Evolutionary conservation across 2,329 filamentous ascomycete genomes (phyloP), one percentile per base, ranked within the genome.

Genomic region (Cladosporium sp.): DNA sequence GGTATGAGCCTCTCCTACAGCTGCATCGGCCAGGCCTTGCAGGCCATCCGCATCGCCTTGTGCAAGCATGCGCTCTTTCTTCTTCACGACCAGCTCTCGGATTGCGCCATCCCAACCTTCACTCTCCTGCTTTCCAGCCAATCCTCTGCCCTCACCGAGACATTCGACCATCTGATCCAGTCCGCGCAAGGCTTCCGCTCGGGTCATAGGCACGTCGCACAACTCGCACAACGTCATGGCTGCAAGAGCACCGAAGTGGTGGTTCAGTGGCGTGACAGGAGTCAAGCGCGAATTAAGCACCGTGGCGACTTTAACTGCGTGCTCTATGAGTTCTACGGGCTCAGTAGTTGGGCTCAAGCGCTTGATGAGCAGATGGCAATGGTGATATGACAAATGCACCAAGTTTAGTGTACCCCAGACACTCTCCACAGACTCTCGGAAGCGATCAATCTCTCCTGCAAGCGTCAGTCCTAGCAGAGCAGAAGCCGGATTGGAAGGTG

Each of bases 341-440:
- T 82, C 81, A 1, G 81, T 77, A 11, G 78, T 78, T 1, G 83
- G 80, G 38, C 81, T 82, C 56, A 86, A 76, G 2, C 89, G 78
- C 54, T 85, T 84, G 9, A 84, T 79, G 17, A 90, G 76, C 8
- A 90, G 78, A 61, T 85, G 84, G 64, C 84, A 80, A 70, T 90
- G 86, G 82, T 88, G 89, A 72, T 88, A 90, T 17, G 82, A 82
- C 22, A 90, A 77, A 64, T 88, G 84, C 2, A 90, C 77, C 34
- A 87, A 79, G 20, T 83, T 83, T 25, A 86, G 75, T 43, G 80
- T 78, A 12, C 77, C 74, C 69, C 75, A 76, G 49, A 76, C 70
- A 6, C 68, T 71, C 3, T 87, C 85, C 1, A 90, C 77, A 56
- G 84, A 80, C 70, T 88, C 84, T 7, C 85, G 81, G 70, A 87